Evolutionary conservation across 2,329 filamentous ascomycete species (phyloP).

Genomic region (Zymoseptoria pseudotritici): DNA sequence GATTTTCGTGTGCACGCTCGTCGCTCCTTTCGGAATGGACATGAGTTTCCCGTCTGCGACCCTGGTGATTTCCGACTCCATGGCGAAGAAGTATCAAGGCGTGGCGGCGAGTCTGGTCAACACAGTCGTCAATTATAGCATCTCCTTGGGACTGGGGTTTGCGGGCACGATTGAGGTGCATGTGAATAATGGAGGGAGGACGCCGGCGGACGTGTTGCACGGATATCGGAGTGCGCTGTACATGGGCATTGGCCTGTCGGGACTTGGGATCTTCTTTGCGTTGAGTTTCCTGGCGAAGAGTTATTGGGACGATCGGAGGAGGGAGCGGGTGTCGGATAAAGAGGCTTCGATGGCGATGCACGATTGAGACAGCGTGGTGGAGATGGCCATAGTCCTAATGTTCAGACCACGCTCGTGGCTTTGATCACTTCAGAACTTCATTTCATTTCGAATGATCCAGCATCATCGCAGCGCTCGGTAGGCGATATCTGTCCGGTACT

Average conservation of each 20-base stretch:
- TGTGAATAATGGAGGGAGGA: constrained; percentile 35
- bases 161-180: constrained; percentile 56
- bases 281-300: constrained; percentile 23
- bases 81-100: constrained; percentile 42
- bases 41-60: constrained; percentile 59
- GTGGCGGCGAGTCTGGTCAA: constrained; percentile 52
- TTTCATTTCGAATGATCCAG: neutral
- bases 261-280: constrained; percentile 22
- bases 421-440: neutral
- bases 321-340: constrained; percentile 44
- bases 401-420: neutral
- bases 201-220: constrained; percentile 25
- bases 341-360: neutral
- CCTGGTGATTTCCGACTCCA: constrained; percentile 50
- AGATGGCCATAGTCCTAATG: neutral
- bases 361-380: neutral
- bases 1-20: constrained; percentile 50
- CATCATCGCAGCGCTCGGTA: constrained; percentile 35
- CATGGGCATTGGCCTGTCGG: constrained; percentile 31
- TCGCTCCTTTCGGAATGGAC: constrained; percentile 51
- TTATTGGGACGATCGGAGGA: constrained; percentile 26
- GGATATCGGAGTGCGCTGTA: constrained; percentile 39
- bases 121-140: constrained; percentile 58
- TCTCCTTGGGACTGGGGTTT: constrained; percentile 58
- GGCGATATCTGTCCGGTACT: constrained; percentile 88